Percentiles rank a stretch among this genome's conserved stretches.
phyloP scores from a whole-genome alignment of 306 rosid species.

The Vigna radiata region DNA sequence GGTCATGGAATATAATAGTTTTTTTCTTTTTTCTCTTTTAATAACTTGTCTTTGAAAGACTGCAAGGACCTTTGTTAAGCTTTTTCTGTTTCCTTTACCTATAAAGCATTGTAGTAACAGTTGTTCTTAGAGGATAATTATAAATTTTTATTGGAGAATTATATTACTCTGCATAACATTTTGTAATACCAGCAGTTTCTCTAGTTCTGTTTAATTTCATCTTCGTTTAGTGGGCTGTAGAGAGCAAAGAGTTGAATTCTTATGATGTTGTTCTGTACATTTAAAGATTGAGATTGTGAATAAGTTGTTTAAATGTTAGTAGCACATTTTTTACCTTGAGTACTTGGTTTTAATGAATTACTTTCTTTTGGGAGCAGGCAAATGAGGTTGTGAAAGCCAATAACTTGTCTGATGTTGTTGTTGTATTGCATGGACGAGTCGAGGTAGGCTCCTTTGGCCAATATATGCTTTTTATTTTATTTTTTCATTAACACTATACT shows the following conservation, averaged over 20 bases:
- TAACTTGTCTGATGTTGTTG: constrained; percentile 76
- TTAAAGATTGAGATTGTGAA: constrained; percentile 27
- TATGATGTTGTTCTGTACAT: constrained; percentile 1
- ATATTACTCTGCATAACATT: neutral
- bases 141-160: neutral
- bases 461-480: constrained; percentile 20
- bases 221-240: neutral
- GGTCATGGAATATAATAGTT: neutral
- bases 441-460: constrained; percentile 71
- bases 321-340: constrained; percentile 23
- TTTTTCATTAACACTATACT: constrained; percentile 4
- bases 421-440: constrained; percentile 92
- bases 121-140: neutral
- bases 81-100: neutral
- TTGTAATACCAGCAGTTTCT: constrained; percentile 16
- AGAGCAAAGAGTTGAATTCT: neutral
- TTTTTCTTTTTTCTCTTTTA: too few relatives aligned
- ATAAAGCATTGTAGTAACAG: neutral
- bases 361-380: constrained; percentile 69
- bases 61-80: neutral
- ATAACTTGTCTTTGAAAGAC: neutral
- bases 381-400: constrained; percentile 94
- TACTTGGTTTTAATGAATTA: constrained; percentile 41
- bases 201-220: neutral
- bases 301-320: constrained; percentile 18